These are phyloP conservation scores for Aspergillus unguis DNA, from an alignment of 2,329 filamentous ascomycete genomes.

Conservation along the genomic window DNA sequence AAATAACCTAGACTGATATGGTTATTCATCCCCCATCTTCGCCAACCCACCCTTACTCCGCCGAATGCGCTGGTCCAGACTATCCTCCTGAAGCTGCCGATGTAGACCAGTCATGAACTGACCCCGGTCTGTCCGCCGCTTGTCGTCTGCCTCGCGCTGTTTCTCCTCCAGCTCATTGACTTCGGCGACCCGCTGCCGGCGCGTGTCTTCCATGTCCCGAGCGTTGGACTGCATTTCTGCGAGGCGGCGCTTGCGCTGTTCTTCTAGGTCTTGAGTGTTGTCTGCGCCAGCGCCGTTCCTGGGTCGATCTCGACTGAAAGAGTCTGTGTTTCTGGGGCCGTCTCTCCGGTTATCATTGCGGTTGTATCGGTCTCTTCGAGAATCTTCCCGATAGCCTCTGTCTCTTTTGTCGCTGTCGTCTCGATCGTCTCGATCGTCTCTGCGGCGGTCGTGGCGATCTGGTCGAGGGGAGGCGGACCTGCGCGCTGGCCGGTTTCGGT, in stretches of 20 bases:
- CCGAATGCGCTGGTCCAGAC: constrained; percentile 33
- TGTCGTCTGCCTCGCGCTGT: constrained; percentile 65
- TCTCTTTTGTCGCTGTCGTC: constrained; percentile 7
- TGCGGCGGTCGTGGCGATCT: constrained; percentile 15
- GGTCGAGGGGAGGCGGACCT: constrained; percentile 25
- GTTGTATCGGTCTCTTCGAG: constrained; percentile 13
- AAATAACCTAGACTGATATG: not conserved
- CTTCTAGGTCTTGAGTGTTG: constrained; percentile 26
- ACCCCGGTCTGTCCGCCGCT: constrained; percentile 33
- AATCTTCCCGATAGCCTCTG: constrained; percentile 2
- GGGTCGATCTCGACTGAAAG: constrained; percentile 18
- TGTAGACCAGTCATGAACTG: constrained; percentile 35
- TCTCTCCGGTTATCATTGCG: constrained; percentile 20
- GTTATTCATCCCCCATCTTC: constrained; percentile 19
- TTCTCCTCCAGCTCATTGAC: constrained; percentile 64
- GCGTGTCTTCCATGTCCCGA: constrained; percentile 65
- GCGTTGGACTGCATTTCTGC: constrained; percentile 72
- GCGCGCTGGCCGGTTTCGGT: constrained; percentile 22
- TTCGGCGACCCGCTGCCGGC: constrained; percentile 64
- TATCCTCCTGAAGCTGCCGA: constrained; percentile 34
- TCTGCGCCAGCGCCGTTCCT: constrained; percentile 10
- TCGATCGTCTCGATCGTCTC: constrained; percentile 13
- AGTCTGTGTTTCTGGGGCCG: constrained; percentile 19
- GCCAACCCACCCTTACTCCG: constrained; percentile 34
- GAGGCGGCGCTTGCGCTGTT: constrained; percentile 50